Evolutionary conservation across 306 rosid species (phyloP).

Genomic region (Elaeagnus macrophylla): DNA sequence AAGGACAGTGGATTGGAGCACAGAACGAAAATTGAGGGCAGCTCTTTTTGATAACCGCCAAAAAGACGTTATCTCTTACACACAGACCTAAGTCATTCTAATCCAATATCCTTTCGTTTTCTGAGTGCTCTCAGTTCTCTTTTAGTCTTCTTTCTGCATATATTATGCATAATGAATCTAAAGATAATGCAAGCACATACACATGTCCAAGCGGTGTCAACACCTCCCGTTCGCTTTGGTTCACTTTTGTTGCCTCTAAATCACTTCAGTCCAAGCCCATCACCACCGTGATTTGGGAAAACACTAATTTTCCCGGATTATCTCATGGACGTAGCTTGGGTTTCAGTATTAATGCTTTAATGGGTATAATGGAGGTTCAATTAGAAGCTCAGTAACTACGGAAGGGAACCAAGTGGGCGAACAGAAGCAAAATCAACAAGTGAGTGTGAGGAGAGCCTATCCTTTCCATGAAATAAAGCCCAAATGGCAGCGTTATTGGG

Average conservation of each 20-base stretch:
- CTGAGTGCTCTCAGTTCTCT: conserved; percentile 2
- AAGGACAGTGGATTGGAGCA: no score
- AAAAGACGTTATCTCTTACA: no score
- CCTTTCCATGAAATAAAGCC: conserved; percentile 74
- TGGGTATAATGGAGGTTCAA: not conserved
- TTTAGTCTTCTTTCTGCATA: no score
- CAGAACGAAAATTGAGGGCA: no score
- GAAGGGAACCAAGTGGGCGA: conserved; percentile 22
- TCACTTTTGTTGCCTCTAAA: conserved; percentile 16
- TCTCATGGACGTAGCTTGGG: conserved; percentile 15
- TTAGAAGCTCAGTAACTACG: conserved; percentile 26
- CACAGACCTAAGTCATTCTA: no score
- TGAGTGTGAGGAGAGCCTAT: conserved; percentile 39
- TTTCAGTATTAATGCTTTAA: conserved; percentile 7
- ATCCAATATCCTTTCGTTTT: no score
- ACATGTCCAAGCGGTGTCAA: conserved; percentile 19
- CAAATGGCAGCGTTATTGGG: conserved; percentile 91
- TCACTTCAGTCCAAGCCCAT: conserved; percentile 10
- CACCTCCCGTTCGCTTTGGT: conserved; percentile 14
- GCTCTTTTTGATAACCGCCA: no score
- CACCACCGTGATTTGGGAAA: conserved; percentile 3
- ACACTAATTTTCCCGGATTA: conserved; percentile 18
- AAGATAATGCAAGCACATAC: conserved; percentile 18
- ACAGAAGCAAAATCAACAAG: conserved; percentile 27
- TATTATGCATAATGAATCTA: conserved; percentile 36